Evolutionary conservation across 495 filamentous ascomycete species (phyloP).

Genomic region (Gamarada debralockiae): DNA sequence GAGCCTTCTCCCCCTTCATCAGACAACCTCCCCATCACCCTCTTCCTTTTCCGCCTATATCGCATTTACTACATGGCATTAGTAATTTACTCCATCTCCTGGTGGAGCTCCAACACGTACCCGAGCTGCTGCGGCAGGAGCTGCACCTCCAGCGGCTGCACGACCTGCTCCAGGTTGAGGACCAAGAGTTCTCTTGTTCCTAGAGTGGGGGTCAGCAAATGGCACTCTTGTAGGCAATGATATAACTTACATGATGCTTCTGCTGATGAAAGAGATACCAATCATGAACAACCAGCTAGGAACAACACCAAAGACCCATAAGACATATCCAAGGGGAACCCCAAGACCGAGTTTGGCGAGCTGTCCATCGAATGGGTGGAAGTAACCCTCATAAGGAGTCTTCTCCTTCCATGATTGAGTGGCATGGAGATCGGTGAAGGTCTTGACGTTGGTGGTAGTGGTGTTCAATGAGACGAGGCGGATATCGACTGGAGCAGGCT

Average conservation of each 20-base stretch:
- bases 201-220: conserved; percentile 8
- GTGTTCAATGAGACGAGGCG: conserved; percentile 58
- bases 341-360: conserved; percentile 62
- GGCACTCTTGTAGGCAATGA: not conserved
- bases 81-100: conserved; percentile 18
- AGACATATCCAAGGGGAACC: conserved; percentile 64
- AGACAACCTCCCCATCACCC: conserved; percentile 10
- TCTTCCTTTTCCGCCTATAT: too few species aligned
- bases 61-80: conserved; percentile 18
- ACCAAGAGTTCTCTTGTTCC: conserved; percentile 14
- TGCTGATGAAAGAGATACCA: conserved; percentile 72
- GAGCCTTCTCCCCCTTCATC: not conserved
- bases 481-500: conserved; percentile 55
- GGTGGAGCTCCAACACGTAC: conserved; percentile 23
- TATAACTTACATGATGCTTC: conserved; percentile 77
- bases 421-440: conserved; percentile 58
- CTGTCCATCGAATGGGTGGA: conserved; percentile 77
- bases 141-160: not conserved
- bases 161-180: conserved; percentile 5
- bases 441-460: conserved; percentile 59
- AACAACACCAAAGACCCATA: conserved; percentile 63
- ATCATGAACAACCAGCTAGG: conserved; percentile 72
- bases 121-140: conserved; percentile 7
- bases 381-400: conserved; percentile 61
- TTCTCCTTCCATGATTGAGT: conserved; percentile 56